These are phyloP conservation scores for Ensete ventricosum DNA, from an alignment of 176 grass and related monocot genomes.

Conservation along the genomic window DNA sequence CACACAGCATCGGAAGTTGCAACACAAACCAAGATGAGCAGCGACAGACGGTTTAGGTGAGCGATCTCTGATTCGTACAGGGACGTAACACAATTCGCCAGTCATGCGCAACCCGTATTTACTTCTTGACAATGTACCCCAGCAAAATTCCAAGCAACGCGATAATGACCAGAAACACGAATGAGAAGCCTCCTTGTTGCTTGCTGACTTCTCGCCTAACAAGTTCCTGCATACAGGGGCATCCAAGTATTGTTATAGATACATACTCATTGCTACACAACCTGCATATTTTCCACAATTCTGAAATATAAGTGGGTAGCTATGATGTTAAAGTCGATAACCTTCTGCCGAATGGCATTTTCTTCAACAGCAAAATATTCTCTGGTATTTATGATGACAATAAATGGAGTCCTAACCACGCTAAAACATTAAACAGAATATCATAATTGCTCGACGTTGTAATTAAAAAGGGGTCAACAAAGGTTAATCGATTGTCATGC, in stretches of 20 bases:
- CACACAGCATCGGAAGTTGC: background rate
- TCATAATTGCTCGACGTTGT: too few relatives aligned
- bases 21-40: background rate
- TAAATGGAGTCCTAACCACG: too few relatives aligned
- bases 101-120: background rate
- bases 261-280: too few relatives aligned
- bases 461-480: too few relatives aligned
- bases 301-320: too few relatives aligned
- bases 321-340: too few relatives aligned
- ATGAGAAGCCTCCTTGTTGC: conserved; percentile 39
- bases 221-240: conserved; percentile 33
- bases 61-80: background rate
- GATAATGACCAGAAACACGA: conserved; percentile 28
- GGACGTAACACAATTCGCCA: background rate
- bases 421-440: too few relatives aligned
- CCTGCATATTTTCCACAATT: too few relatives aligned
- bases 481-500: too few relatives aligned
- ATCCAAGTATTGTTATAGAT: background rate
- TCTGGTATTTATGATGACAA: too few relatives aligned
- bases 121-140: conserved; percentile 56
- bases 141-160: conserved; percentile 41
- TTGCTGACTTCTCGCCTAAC: conserved; percentile 24
- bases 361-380: too few relatives aligned
- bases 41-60: background rate
- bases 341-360: too few relatives aligned